Conservation (phyloP, 2,329 filamentous ascomycete species). For the Aspergillus ochraceoroseus region DNA sequence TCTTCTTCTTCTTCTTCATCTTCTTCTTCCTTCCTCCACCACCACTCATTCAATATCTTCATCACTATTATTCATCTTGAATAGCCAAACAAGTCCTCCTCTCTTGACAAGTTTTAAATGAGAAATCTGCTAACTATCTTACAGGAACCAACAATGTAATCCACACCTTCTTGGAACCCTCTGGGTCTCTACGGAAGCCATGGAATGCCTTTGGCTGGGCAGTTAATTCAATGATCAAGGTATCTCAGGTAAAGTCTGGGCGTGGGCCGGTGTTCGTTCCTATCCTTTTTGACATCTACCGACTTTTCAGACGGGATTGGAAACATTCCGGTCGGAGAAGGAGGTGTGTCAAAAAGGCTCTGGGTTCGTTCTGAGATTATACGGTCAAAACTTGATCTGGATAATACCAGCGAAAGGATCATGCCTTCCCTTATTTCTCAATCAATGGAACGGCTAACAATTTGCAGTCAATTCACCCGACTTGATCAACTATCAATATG, state of each 20-base stretch:
- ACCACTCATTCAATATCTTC: neutral
- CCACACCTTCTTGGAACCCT: conserved; percentile 13
- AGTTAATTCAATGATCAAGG: conserved; percentile 45
- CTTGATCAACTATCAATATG: conserved; percentile 59
- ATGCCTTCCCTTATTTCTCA: conserved; percentile 62
- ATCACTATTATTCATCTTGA: conserved; percentile 8
- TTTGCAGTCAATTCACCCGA: conserved; percentile 25
- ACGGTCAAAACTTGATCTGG: conserved; percentile 96
- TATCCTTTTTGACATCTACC: conserved; percentile 18
- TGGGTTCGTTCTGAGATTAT: conserved; percentile 63
- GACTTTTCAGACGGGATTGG: conserved; percentile 8
- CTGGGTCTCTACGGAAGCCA: conserved; percentile 33
- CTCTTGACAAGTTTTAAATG: conserved; percentile 6
- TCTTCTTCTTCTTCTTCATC: conserved; percentile 12
- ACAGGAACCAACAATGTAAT: conserved; percentile 26
- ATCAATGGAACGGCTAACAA: conserved; percentile 41
- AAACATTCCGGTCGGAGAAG: conserved; percentile 1
- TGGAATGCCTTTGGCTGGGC: conserved; percentile 39
- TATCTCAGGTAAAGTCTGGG: conserved; percentile 48
- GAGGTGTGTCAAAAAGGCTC: conserved; percentile 2
- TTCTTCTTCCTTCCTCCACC: conserved; percentile 9
- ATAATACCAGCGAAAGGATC: conserved; percentile 99
- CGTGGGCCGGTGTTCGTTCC: conserved; percentile 63
- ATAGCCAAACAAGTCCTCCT: conserved; percentile 20
- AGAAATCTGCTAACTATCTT: conserved; percentile 13